These are phyloP conservation scores for Amphibolis antarctica DNA, from an alignment of 106 monocot species.

Conservation along the genomic window DNA sequence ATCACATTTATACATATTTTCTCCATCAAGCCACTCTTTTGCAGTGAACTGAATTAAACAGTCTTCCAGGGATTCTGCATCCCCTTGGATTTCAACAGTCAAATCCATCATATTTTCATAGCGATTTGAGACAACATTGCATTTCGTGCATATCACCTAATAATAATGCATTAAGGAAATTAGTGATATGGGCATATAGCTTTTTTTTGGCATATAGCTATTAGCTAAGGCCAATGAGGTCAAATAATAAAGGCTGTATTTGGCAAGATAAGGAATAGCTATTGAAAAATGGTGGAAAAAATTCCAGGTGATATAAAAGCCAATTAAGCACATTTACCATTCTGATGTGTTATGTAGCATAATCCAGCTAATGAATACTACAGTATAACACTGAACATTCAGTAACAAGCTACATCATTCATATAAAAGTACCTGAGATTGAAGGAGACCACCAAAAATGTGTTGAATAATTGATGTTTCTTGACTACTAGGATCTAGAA, in stretches of 20 bases:
- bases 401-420: not conserved
- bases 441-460: constrained; percentile 92
- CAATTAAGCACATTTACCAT: no score
- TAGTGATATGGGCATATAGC: not conserved
- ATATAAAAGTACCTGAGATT: constrained; percentile 61
- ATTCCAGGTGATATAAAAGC: not conserved
- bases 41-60: constrained; percentile 80
- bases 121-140: constrained; percentile 70
- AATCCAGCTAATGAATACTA: not conserved
- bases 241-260: not conserved
- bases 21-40: constrained; percentile 84
- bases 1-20: constrained; percentile 91
- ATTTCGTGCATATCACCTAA: constrained; percentile 80
- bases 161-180: not conserved
- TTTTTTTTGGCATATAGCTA: no score
- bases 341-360: no score
- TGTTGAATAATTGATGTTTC: constrained; percentile 88
- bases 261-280: not conserved
- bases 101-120: constrained; percentile 99
- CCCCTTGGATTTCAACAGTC: constrained; percentile 92
- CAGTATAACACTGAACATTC: not conserved
- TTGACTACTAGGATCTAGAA: constrained; percentile 59
- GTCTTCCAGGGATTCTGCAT: constrained; percentile 72
- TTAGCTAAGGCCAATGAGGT: not conserved
- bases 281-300: not conserved